These are phyloP conservation scores for Avicennia marina DNA, from an alignment of 257 asterid genomes.

Conservation along the genomic window DNA sequence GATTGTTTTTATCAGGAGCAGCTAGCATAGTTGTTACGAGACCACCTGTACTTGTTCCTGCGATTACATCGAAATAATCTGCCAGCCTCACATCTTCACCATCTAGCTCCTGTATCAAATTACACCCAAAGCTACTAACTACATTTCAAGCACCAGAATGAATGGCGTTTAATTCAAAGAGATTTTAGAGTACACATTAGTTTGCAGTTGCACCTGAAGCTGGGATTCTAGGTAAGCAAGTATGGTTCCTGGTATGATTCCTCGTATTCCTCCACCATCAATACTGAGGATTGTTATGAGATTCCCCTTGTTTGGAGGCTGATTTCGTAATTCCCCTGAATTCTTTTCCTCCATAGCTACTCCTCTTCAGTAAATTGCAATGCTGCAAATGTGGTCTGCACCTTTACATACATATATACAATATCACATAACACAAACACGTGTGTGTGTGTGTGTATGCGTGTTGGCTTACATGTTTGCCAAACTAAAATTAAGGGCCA, in stretches of 20 bases:
- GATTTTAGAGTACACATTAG: too few relatives aligned
- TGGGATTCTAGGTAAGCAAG: slow-evolving; percentile 43
- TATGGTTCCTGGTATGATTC: slow-evolving; percentile 48
- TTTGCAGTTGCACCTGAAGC: slow-evolving; percentile 44
- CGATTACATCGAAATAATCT: slow-evolving; percentile 52
- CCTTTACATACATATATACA: too few relatives aligned
- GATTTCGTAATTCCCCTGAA: neutral
- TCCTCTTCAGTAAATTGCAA: neutral
- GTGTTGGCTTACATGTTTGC: too few relatives aligned
- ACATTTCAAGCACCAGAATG: too few relatives aligned
- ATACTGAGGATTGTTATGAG: slow-evolving; percentile 39
- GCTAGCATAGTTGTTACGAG: slow-evolving; percentile 48
- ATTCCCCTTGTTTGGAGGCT: slow-evolving; percentile 35
- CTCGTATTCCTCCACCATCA: slow-evolving; percentile 62
- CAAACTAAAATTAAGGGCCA: too few relatives aligned
- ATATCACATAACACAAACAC: too few relatives aligned
- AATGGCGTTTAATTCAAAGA: too few relatives aligned
- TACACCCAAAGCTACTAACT: neutral
- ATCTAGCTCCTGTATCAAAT: slow-evolving; percentile 32
- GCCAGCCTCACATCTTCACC: slow-evolving; percentile 43
- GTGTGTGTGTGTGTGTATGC: too few relatives aligned
- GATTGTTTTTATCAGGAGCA: slow-evolving; percentile 36
- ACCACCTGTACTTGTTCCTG: slow-evolving; percentile 64
- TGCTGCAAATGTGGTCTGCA: neutral
- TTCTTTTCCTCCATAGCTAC: slow-evolving; percentile 22